Conservation (phyloP, 192 early-diverging fungal species). For the Chytriomyces sp. region DNA sequence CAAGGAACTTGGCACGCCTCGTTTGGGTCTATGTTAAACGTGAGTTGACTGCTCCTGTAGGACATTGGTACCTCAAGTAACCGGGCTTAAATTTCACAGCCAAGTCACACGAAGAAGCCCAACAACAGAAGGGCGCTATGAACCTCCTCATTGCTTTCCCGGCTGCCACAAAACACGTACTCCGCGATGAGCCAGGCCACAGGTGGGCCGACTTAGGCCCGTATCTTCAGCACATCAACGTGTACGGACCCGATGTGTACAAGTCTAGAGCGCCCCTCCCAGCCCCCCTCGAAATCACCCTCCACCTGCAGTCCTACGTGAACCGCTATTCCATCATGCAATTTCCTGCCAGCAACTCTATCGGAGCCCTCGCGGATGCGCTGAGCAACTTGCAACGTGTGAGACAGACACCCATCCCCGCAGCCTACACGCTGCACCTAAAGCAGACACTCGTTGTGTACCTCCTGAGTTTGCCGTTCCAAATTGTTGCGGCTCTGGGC, state of each 20-base stretch:
- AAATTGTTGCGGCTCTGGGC: conserved; percentile 56
- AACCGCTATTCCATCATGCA: conserved; percentile 32
- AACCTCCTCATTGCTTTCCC: conserved; percentile 79
- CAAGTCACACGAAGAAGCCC: conserved; percentile 35
- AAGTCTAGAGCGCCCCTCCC: background rate
- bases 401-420: conserved; percentile 79
- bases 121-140: conserved; percentile 68
- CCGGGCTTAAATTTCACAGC: background rate
- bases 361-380: conserved; percentile 37
- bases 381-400: conserved; percentile 78
- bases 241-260: background rate
- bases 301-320: conserved; percentile 31
- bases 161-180: conserved; percentile 68
- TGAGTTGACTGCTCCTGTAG: background rate
- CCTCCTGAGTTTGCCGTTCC: conserved; percentile 81
- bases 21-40: conserved; percentile 62
- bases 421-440: conserved; percentile 88
- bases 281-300: conserved; percentile 46
- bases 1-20: conserved; percentile 78
- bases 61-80: background rate
- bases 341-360: conserved; percentile 30
- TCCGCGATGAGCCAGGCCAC: conserved; percentile 64
- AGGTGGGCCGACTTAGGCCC: conserved; percentile 71
- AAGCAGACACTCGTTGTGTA: conserved; percentile 78
- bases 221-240: conserved; percentile 61